Evolutionary conservation across 805 yeast genomes (phyloP).

Genomic region (Dipodascopsis tothii): DNA sequence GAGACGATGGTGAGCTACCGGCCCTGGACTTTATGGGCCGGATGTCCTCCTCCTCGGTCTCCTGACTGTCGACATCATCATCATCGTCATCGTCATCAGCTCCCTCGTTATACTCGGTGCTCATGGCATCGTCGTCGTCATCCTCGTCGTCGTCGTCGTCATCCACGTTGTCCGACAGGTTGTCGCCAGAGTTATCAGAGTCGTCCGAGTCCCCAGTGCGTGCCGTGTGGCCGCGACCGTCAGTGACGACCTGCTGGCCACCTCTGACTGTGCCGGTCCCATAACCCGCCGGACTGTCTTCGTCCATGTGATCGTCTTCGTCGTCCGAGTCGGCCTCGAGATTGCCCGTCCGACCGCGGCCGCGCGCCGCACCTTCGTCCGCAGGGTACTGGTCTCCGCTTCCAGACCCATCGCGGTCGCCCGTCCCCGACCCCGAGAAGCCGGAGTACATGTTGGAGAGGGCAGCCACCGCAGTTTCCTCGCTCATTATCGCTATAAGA

Average conservation of each 20-base stretch:
- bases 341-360: background rate
- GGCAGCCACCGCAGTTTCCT: constrained; percentile 17
- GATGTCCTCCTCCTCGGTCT: constrained; percentile 18
- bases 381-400: too few species aligned
- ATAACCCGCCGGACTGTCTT: too few species aligned
- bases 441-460: constrained; percentile 17
- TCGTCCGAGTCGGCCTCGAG: background rate
- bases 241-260: too few species aligned
- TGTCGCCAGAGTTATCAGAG: background rate
- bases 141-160: background rate
- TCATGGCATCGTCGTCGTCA: background rate
- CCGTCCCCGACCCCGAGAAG: constrained; percentile 1
- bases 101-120: background rate
- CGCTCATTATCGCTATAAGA: constrained; percentile 11
- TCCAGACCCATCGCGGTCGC: too few species aligned
- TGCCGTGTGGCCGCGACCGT: too few species aligned
- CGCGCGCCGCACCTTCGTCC: constrained; percentile 1
- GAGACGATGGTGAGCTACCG: background rate
- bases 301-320: too few species aligned
- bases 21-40: background rate
- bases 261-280: too few species aligned
- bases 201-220: too few species aligned
- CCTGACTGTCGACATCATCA: constrained; percentile 18
- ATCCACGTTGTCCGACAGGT: background rate
- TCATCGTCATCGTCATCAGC: constrained; percentile 8